Evolutionary conservation across 2,329 filamentous ascomycete genomes (phyloP).

Genomic region (Penicillium hordei): DNA sequence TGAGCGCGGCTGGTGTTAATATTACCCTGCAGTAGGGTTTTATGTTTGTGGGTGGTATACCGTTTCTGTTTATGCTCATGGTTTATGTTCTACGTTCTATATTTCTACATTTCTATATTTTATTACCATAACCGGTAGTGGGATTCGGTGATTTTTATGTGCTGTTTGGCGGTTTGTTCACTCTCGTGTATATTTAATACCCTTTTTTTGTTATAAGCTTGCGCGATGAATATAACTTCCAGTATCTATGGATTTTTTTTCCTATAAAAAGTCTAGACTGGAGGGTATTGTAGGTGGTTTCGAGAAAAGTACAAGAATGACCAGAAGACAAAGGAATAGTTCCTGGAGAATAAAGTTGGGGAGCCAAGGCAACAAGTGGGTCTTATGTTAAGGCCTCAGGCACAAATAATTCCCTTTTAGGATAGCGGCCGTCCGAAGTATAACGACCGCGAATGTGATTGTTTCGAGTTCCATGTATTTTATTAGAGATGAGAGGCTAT

Average conservation of each 20-base stretch:
- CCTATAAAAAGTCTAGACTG: no score
- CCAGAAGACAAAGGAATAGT: no score
- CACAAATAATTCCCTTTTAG: no score
- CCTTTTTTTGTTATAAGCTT: not conserved
- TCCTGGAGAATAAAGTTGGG: no score
- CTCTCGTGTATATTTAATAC: constrained; percentile 6
- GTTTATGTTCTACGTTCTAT: not conserved
- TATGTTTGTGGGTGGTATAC: not conserved
- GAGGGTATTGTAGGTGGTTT: no score
- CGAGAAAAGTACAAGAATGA: no score
- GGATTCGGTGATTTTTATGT: not conserved
- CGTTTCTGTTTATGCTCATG: not conserved
- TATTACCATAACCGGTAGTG: not conserved
- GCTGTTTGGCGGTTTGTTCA: not conserved
- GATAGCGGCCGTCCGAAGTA: no score
- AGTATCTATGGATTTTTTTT: not conserved
- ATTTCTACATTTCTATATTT: not conserved
- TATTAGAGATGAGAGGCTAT: no score
- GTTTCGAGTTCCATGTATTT: no score
- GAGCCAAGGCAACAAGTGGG: no score
- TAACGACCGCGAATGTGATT: no score
- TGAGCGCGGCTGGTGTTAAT: constrained; percentile 26
- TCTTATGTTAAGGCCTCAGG: no score
- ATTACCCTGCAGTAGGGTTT: not conserved
- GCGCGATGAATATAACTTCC: not conserved